Percentiles rank a stretch among this genome's conserved stretches.
phyloP scores from a whole-genome alignment of 2,329 filamentous ascomycete genomes.

The Cordyceps javanica region DNA sequence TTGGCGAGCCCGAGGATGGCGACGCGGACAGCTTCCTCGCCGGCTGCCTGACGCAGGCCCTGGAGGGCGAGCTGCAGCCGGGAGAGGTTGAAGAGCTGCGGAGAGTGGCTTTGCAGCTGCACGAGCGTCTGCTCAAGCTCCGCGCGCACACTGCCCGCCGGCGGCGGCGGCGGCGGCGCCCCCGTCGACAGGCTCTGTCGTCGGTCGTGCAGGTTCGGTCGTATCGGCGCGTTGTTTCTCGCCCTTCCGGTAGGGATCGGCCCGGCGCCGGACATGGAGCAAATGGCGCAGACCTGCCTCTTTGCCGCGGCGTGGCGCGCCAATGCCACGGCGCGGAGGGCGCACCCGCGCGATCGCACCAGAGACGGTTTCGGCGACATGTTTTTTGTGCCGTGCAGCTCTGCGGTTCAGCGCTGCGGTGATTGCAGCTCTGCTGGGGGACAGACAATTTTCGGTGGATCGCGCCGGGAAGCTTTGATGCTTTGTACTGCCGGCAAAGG shows the following conservation, averaged over 20 bases:
- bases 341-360: not conserved
- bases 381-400: not conserved
- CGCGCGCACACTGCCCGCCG: conserved; percentile 31
- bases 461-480: not conserved
- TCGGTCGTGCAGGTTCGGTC: not conserved
- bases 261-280: conserved; percentile 3
- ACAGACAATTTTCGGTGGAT: conserved; percentile 4
- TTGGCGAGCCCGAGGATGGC: conserved; percentile 47
- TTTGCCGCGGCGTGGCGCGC: not conserved
- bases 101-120: conserved; percentile 54
- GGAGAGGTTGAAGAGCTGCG: conserved; percentile 60
- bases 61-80: conserved; percentile 65
- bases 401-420: too few species aligned
- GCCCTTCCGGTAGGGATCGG: not conserved
- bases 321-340: conserved; percentile 2
- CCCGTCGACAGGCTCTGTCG: conserved; percentile 17
- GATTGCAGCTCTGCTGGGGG: not conserved
- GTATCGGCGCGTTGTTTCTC: conserved; percentile 7
- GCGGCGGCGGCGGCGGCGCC: too few species aligned
- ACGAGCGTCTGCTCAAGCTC: conserved; percentile 55
- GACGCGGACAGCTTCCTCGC: conserved; percentile 52
- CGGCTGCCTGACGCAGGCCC: conserved; percentile 51
- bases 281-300: conserved; percentile 10
- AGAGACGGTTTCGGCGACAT: conserved; percentile 11
- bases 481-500: conserved; percentile 3